Conservation (phyloP, 805 yeast species). For the Wickerhamiella kazuoi region DNA sequence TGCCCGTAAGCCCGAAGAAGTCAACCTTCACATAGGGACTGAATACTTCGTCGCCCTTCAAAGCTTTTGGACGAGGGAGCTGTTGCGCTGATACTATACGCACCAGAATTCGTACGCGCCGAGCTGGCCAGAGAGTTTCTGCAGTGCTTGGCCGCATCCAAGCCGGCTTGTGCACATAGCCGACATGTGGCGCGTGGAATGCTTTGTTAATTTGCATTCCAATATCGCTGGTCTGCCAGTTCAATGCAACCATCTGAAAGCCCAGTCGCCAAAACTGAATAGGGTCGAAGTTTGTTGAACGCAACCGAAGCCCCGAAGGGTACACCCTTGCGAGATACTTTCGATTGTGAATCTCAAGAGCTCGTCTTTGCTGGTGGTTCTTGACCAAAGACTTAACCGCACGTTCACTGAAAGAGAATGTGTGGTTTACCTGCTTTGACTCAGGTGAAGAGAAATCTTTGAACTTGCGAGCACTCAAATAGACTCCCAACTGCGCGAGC, state of each 20-base stretch:
- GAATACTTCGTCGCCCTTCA: conserved; percentile 28
- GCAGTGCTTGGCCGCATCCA: conserved; percentile 2
- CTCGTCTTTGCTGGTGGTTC: conserved; percentile 32
- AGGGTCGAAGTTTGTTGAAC: conserved; percentile 70
- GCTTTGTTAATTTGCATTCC: conserved; percentile 77
- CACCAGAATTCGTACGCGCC: conserved; percentile 18
- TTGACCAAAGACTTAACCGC: conserved; percentile 43
- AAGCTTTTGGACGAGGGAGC: conserved; percentile 49
- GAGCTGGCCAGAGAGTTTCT: not conserved
- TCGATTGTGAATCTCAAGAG: conserved; percentile 56
- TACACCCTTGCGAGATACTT: conserved; percentile 65
- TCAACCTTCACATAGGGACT: conserved; percentile 52
- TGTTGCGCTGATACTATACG: conserved; percentile 67
- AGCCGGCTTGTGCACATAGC: conserved; percentile 66
- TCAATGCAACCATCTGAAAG: conserved; percentile 86
- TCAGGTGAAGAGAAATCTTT: conserved; percentile 73
- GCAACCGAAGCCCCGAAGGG: conserved; percentile 64
- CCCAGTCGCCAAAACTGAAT: conserved; percentile 68
- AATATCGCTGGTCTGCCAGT: conserved; percentile 84
- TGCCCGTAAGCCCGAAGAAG: conserved; percentile 27
- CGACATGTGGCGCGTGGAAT: conserved; percentile 42
- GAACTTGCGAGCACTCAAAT: conserved; percentile 58
- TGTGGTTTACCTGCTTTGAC: conserved; percentile 62
- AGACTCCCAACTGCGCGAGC: conserved; percentile 48
- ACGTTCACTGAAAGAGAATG: conserved; percentile 75